Evolutionary conservation across 2,329 filamentous ascomycete species (phyloP).

Genomic region (Cadophora luteo-olivacea): DNA sequence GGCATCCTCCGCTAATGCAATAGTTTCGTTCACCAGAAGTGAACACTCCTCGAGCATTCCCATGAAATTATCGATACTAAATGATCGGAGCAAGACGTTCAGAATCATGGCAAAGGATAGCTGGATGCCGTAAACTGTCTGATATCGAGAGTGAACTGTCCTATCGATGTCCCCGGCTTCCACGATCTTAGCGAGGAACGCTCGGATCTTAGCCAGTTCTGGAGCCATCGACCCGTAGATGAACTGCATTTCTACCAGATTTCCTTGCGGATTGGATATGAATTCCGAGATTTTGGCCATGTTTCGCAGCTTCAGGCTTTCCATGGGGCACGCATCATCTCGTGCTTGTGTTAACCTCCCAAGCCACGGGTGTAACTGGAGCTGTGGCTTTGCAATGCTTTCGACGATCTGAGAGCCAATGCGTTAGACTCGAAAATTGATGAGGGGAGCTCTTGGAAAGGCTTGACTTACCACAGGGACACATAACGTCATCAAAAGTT

Average conservation of each 20-base stretch:
- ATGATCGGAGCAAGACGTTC: conserved; percentile 4
- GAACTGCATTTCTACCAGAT: conserved; percentile 7
- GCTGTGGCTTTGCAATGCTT: conserved; percentile 6
- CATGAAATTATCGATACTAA: conserved; percentile 2
- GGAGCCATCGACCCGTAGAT: conserved; percentile 9
- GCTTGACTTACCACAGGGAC: conserved; percentile 4
- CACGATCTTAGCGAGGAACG: conserved; percentile 5
- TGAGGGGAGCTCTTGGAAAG: not conserved
- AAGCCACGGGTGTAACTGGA: conserved; percentile 14
- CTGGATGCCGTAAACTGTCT: conserved; percentile 11
- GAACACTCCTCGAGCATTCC: not conserved
- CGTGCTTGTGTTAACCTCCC: conserved; percentile 1
- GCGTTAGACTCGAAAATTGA: not conserved
- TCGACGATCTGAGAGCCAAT: conserved; percentile 1
- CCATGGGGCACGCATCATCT: conserved; percentile 4
- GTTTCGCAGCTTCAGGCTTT: conserved; percentile 13
- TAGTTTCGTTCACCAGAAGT: not conserved
- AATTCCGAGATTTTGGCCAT: conserved; percentile 4
- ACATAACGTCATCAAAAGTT: conserved; percentile 4
- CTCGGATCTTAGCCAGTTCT: conserved; percentile 1
- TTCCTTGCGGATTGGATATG: not conserved
- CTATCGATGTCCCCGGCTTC: not conserved
- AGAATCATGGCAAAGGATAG: conserved; percentile 11
- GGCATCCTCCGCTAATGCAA: not conserved
- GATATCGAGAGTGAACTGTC: conserved; percentile 10